Evolutionary conservation across 192 early-diverging fungal species (phyloP), one percentile per base, ranked within the genome.

Genomic region (Diversispora eburnea): DNA sequence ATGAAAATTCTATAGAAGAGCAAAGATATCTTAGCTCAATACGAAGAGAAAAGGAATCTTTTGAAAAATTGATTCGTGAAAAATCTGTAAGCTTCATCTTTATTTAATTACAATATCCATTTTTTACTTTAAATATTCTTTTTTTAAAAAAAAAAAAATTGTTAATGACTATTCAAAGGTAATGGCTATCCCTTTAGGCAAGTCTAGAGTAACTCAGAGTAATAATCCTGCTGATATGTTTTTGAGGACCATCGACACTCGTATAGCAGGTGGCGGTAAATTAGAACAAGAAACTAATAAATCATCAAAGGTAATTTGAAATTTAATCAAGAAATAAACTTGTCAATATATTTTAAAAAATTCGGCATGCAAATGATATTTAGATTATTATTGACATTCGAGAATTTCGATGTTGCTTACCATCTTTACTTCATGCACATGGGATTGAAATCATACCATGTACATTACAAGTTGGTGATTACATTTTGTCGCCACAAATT

Each of bases 1-100:
- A 99, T 77, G 92, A 96, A 63, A 92, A 96, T 79, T 95, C 93
- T 8, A 86, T 96, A 1, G 96, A 99, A 78, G 97, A 98, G 79
- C 96, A 98, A 79, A 80, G 86, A 39, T 99, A 95, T 72, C 77
- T 99, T 47, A 91, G 90, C 25, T 78, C 82, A 0, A 88, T 99
- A 72, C 82, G 97, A 20, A 86, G 86, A 55, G 97, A 99, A 77
- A 96, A 96, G 76, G 89, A 94, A 68, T 87, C 97, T 0, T 99
- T 99, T 83, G 95, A 98, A 77, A 90, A 85, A 57, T 75, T 99
- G 51, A 97, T 99, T 70, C 74, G 84, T 17, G 92, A 95, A 71
- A 97, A 97, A 81, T 89, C 91, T 46, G 91, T 89, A 77, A 78
- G 80, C 77, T 8, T 17, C 42, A 10, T 8, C 5, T 25, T 56